A percentile compares a stretch with the other conserved stretches of the same genome.
Conservation (phyloP, 2,329 filamentous ascomycete genomes). For the Pseudocercospora eumusae region DNA sequence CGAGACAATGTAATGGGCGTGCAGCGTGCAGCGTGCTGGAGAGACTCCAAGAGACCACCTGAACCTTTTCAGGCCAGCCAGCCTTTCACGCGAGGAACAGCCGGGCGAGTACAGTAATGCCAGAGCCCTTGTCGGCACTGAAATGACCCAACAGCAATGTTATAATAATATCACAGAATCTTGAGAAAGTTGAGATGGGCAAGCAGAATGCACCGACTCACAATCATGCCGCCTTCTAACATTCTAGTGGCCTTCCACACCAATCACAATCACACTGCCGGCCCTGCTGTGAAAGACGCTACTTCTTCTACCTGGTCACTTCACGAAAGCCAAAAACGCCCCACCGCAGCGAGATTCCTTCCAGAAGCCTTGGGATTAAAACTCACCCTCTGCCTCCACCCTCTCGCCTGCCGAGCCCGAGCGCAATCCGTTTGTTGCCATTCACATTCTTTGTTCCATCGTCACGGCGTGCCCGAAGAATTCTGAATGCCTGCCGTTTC, state of each 20-base stretch:
- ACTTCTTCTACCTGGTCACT: conserved; percentile 9
- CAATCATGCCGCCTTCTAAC: conserved; percentile 8
- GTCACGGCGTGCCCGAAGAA: conserved; percentile 4
- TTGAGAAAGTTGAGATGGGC: background rate
- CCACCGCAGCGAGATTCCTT: conserved; percentile 13
- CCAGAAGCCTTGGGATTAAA: too few relatives aligned
- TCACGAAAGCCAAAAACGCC: background rate
- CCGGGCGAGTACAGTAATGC: background rate
- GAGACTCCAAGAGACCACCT: too few relatives aligned
- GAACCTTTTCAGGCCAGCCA: conserved; percentile 1
- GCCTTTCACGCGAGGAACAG: conserved; percentile 12
- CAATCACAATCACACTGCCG: conserved; percentile 2
- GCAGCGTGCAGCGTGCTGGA: too few relatives aligned
- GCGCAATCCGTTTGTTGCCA: background rate
- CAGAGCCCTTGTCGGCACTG: background rate
- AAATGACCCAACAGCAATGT: background rate
- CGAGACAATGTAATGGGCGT: too few relatives aligned
- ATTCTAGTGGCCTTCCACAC: conserved; percentile 5
- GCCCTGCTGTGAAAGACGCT: background rate
- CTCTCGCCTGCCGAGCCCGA: background rate
- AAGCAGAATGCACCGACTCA: background rate
- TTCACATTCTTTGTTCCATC: conserved; percentile 8
- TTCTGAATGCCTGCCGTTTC: too few relatives aligned
- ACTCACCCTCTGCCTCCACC: background rate
- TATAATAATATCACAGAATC: too few relatives aligned